phyloP scores from a whole-genome alignment of 1,284 basidiomycete species.

The Fomitopsis schrenkii region DNA sequence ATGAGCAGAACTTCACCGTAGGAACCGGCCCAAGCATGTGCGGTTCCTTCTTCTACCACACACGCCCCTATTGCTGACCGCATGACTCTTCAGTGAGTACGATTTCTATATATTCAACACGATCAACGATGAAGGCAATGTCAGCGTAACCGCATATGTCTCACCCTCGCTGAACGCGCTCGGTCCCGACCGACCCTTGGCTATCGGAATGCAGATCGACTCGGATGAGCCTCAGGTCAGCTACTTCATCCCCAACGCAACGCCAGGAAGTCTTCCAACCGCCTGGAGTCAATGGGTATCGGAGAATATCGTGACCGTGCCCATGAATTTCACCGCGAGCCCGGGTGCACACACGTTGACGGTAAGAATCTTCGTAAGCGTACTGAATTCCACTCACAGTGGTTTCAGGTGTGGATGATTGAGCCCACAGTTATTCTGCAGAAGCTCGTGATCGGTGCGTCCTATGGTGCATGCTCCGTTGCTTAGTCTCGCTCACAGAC shows the following conservation, averaged over 20 bases:
- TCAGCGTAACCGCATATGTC: conserved; percentile 46
- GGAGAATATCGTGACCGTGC: conserved; percentile 38
- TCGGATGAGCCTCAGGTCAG: conserved; percentile 36
- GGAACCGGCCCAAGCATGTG: conserved; percentile 59
- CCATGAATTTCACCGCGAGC: conserved; percentile 31
- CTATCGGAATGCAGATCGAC: conserved; percentile 56
- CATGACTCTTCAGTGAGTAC: conserved; percentile 33
- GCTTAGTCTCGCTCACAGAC: neutral
- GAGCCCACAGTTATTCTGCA: conserved; percentile 59
- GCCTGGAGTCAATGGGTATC: conserved; percentile 54
- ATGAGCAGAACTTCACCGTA: conserved; percentile 51
- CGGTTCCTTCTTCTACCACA: conserved; percentile 16
- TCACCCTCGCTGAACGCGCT: conserved; percentile 59
- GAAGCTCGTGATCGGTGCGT: conserved; percentile 56
- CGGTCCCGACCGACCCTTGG: conserved; percentile 48
- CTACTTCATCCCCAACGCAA: conserved; percentile 48
- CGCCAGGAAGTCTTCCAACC: conserved; percentile 46
- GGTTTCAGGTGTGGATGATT: conserved; percentile 47
- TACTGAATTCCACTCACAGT: neutral
- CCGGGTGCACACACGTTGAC: conserved; percentile 58
- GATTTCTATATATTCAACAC: conserved; percentile 63
- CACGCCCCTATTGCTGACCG: neutral
- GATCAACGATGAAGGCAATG: conserved; percentile 36
- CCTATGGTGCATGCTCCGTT: neutral
- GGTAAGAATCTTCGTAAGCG: conserved; percentile 23